Evolutionary conservation across 1,284 basidiomycete genomes (phyloP), one percentile per base, ranked within the genome.

Genomic region (Caloboletus firmus): DNA sequence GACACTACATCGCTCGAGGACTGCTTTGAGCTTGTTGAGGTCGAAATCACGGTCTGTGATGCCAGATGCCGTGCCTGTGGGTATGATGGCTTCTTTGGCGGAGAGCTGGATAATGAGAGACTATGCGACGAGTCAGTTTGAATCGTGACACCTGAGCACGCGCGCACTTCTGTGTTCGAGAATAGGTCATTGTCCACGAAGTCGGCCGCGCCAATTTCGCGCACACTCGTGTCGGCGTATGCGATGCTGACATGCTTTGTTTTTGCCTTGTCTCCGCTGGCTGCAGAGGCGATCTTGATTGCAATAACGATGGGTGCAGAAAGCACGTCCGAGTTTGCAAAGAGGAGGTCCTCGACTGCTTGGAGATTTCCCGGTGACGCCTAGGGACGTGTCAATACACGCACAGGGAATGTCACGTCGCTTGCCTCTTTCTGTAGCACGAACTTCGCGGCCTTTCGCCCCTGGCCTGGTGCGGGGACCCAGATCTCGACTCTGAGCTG

Each of bases 401-500:
- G n/a, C 3, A 45, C 5, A 32, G 9, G 24, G 10, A 12, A 34
- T 5, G 49, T 35, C 26, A 44, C n/a, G 18, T 43, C 8, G 26
- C 66, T 39, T 59, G 88, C 93, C 78, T 93, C 86, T 72, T 94
- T 95, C 65, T 85, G 84, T 42, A 97, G 66, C 30, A 75, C 75
- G 62, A 93, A 95, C 73, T 83, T 89, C 43, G 79, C 70, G 17
- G 80, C 82, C 68, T 87, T 90, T 73, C 89, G 94, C 11, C 84
- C 87, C 57, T 82, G 83, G 1, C 83, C 87, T 7, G 82, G 77
- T 62, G 91, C 89, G 1, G 89, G 84, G 12, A 76, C 79, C 84
- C 89, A 95, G 52, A 99, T 97, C 74, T 99, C 94, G n/a, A 99
- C 84, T 31, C 91, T 83, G 62, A 99, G 83, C 74, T 99, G 96